phyloP scores from a whole-genome alignment of 768 basidiomycete species.

The Phlegmacium glaucopus region DNA sequence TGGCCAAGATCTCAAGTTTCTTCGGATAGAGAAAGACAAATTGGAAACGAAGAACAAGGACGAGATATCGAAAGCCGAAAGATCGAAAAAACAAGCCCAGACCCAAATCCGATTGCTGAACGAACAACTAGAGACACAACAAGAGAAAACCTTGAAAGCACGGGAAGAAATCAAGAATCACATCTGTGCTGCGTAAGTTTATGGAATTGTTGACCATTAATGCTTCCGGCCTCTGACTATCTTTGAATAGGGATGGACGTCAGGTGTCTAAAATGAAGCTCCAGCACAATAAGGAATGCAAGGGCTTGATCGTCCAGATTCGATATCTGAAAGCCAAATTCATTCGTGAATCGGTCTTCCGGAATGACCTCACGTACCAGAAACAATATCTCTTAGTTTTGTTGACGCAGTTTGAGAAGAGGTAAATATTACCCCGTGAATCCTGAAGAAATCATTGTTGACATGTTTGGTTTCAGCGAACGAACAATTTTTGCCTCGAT shows the following conservation, averaged over 20 bases:
- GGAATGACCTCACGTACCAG: constrained; percentile 77
- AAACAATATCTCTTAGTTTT: constrained; percentile 83
- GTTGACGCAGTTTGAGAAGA: constrained; percentile 66
- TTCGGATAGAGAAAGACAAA: constrained; percentile 66
- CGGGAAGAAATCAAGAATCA: constrained; percentile 51
- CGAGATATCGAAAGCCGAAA: constrained; percentile 53
- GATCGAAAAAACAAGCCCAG: constrained; percentile 64
- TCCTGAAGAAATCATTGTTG: not conserved
- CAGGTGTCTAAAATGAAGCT: constrained; percentile 53
- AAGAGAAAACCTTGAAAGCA: constrained; percentile 41
- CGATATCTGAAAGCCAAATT: constrained; percentile 90
- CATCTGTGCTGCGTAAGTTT: constrained; percentile 56
- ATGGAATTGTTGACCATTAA: constrained; percentile 2
- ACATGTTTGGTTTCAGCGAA: not conserved
- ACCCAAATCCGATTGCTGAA: constrained; percentile 62
- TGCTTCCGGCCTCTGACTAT: not conserved
- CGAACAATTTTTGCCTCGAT: constrained; percentile 72
- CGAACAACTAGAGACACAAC: constrained; percentile 60
- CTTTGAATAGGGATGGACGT: constrained; percentile 41
- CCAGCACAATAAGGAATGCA: constrained; percentile 84
- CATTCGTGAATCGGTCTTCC: constrained; percentile 78
- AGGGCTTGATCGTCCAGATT: constrained; percentile 88
- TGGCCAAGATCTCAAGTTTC: constrained; percentile 68
- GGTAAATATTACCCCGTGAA: constrained; percentile 37
- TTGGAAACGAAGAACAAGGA: constrained; percentile 52